Evolutionary conservation across 2,329 filamentous ascomycete genomes (phyloP), one percentile per base, ranked within the genome.

Genomic region (Biscogniauxia marginata): DNA sequence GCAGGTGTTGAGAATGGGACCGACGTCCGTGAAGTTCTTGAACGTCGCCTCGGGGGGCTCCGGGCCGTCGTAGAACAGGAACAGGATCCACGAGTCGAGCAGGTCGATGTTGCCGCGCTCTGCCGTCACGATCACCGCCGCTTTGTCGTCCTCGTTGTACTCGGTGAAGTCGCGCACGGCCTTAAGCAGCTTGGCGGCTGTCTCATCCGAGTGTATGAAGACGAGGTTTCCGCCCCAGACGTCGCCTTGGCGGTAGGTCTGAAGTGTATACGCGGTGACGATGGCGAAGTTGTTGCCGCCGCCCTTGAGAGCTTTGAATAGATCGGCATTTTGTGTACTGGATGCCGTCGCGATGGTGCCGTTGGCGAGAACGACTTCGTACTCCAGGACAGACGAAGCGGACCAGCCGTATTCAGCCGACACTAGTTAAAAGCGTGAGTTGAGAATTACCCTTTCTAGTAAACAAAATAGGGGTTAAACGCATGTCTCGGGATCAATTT

Each of bases 1-100:
- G n/a, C 73, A 74, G 2, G 72, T 77, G 64, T 82, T 78, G 4
- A 75, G 65, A 0, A 75, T 49, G 1, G 77, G 74, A 0, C 72
- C 69, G 34, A 79, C 75, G 25, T 75, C 73, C 1, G 79, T 78
- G 66, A 88, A 88, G 58, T 81, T 79, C 54, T 77, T 74, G 59
- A 88, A 87, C 2, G 80, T 75, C 4, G 73, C 78, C 0, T 73
- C 66, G 1, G 84, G 83, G 0, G 79, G 78, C 20, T 69, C 67
- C 0, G 75, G 73, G 3, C 81, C 85, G 66, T 87, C 82, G 66
- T 86, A 87, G 73, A 86, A 86, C 43, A 84, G 68, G 70, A 87
- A 86, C 56, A 87, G 71, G 56, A 84, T 77, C 81, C 82, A 85
- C 5, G 79, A 74, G 60, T 85, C 75, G 52, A 84, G 62, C 1